Evolutionary conservation across 179 eudicot species (phyloP), one percentile per base, ranked within the genome.

Genomic region (Spinacia oleracea): DNA sequence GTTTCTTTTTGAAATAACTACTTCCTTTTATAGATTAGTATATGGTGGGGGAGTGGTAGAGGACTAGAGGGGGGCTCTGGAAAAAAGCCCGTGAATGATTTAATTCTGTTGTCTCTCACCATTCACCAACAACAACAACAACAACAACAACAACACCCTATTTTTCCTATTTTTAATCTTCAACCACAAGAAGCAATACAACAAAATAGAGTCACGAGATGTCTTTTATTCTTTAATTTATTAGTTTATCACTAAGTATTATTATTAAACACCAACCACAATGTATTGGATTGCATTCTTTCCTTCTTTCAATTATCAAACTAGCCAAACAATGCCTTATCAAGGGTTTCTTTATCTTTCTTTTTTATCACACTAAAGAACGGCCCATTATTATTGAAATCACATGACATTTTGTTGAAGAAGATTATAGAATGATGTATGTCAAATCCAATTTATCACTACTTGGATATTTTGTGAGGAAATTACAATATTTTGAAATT

Each of bases 151-250:
- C n/a, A 38, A 38, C 40, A 6, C 40, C 40, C 40, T 38, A 3
- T 38, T 38, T 38, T 38, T 38, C 40, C 40, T 38, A 38, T 38
- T 45, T 27, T 5, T 69, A 43, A 15, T 63, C 2, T 69, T 76
- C 58, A 75, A 76, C 90, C 87, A 85, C 87, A 84, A 73, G 82
- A 56, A 51, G 78, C 90, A 86, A 89, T 83, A 76, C 81, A 83
- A 91, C 95, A 89, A 89, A 63, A 77, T n/a, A 79, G 81, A 83
- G 84, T 90, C 95, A 91, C 95, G 93, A 83, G 95, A 80, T 42
- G 21, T 2, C 23, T 2, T 40, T 56, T 66, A 38, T 25, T 15
- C 31, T 56, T 56, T 56, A 21, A 21, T 59, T 59, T 59, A 23
- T 58, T 32, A 63, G 35, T 59, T 48, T 25, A 70, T 55, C 23